Evolutionary conservation across 345 rosid genomes (phyloP).

Genomic region (Ceriops zippeliana): DNA sequence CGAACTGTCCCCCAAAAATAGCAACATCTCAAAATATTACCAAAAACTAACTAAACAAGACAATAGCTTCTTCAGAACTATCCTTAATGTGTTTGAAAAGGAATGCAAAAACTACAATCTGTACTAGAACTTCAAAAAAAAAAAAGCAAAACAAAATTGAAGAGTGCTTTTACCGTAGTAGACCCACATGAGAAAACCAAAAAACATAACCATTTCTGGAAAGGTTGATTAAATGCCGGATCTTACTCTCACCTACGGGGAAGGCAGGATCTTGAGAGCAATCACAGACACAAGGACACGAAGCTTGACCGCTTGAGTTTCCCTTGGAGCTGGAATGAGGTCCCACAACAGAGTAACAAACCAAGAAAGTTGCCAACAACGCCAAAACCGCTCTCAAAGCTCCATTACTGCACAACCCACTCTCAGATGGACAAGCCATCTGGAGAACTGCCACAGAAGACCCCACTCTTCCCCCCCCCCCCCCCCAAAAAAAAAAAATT

Average conservation of each 20-base stretch:
- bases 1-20: no score
- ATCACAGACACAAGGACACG: constrained; percentile 39
- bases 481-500: no score
- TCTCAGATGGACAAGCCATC: constrained; percentile 33
- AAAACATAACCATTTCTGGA: background rate
- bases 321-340: constrained; percentile 16
- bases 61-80: no score
- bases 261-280: constrained; percentile 26
- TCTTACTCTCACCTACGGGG: constrained; percentile 29
- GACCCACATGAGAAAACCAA: constrained; percentile 5
- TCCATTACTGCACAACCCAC: constrained; percentile 20
- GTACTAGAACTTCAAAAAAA: background rate
- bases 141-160: background rate
- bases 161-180: background rate
- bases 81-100: no score
- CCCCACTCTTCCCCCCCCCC: background rate
- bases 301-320: constrained; percentile 18
- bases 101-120: no score
- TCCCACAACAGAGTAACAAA: constrained; percentile 22
- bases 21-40: no score
- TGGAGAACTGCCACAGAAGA: background rate
- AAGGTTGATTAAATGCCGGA: background rate
- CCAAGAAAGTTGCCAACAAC: constrained; percentile 24
- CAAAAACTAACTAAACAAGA: no score
- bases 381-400: constrained; percentile 27